Base-by-base conservation (phyloP, 805 yeast genomes). In the Metschnikowia matae region DNA sequence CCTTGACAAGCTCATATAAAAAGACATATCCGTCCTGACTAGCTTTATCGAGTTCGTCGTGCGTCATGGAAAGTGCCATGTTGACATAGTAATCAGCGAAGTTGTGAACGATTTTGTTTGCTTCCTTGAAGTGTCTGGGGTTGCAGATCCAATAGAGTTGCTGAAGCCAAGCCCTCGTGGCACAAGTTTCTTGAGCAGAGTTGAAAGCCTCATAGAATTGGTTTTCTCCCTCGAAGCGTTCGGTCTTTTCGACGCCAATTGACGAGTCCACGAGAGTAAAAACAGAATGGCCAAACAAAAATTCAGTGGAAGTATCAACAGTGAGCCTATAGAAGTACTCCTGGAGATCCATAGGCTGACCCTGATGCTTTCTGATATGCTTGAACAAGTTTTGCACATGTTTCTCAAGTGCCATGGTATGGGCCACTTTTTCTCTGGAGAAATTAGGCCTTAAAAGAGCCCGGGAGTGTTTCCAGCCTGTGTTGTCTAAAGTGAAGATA, bases 401-500 rank as follows among this genome's bases (percentile, higher is more conserved):
- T 7, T 62, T 62, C 55, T 70, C 74, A 46, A 71, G 63, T 3
- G 67, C 54, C 53, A 59, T 54, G 15, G 68, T 67, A 53, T 69
- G 74, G 31, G 66, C 67, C 36, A 71, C 61, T 52, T 68, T 70
- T 50, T 69, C 74, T 52, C 73, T 63, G 13, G 71, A 62, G 53
- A 70, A 71, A 47, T 68, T 71, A 4, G 75, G 75, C 50, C 74
- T 61, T 49, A 70, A 63, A 59, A 70, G 58, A 7, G 70, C 65
- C 47, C 75, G 56, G 26, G 68, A 62, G 40, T 68, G 66, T 53
- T 70, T 70, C 75, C 74, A 70, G n/a, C 73, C 72, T 20, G 54
- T 60, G 21, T 68, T 67, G 51, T 69, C 74, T 32, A 69, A 60
- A 15, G 74, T 69, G 55, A 70, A 70, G 26, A 70, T 65, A 3